Evolutionary conservation across 768 basidiomycete genomes (phyloP).

Genomic region (Tremella yokohamensis): DNA sequence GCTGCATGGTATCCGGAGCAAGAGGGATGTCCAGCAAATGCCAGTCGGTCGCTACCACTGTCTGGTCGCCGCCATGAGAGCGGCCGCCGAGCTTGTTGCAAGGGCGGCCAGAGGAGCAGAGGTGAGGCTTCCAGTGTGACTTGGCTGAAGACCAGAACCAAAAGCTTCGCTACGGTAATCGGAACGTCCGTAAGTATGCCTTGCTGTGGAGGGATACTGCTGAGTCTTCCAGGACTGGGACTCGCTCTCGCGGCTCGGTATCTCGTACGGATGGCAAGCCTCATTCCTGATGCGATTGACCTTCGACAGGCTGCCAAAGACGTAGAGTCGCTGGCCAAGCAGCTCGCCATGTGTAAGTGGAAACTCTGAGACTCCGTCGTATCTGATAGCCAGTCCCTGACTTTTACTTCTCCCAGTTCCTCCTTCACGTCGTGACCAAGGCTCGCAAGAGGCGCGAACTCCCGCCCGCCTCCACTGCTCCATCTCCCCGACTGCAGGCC

Average conservation of each 20-base stretch:
- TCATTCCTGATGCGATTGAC: constrained; percentile 16
- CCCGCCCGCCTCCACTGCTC: constrained; percentile 27
- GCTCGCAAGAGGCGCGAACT: constrained; percentile 32
- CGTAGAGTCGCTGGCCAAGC: constrained; percentile 10
- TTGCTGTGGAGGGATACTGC: background rate
- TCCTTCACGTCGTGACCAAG: constrained; percentile 31
- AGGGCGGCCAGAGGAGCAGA: constrained; percentile 10
- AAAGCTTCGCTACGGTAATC: constrained; percentile 14
- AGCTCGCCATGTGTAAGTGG: constrained; percentile 5
- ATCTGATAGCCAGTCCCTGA: constrained; percentile 30
- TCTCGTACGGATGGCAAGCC: constrained; percentile 10
- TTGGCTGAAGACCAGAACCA: constrained; percentile 3
- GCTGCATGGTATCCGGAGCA: constrained; percentile 8
- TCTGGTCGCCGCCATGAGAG: constrained; percentile 9
- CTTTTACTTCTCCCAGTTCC: constrained; percentile 36
- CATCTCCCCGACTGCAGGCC: constrained; percentile 1
- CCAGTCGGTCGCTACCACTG: constrained; percentile 5
- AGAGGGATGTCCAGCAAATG: constrained; percentile 7
- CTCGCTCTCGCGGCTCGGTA: constrained; percentile 14
- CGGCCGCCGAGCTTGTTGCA: constrained; percentile 12
- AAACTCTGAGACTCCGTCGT: background rate
- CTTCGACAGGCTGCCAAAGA: constrained; percentile 16
- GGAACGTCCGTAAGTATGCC: constrained; percentile 9
- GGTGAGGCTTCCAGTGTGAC: constrained; percentile 1
- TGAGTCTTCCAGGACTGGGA: constrained; percentile 5